Evolutionary conservation across 495 filamentous ascomycete species (phyloP).

Genomic region (Beverwykella pulmonaria): DNA sequence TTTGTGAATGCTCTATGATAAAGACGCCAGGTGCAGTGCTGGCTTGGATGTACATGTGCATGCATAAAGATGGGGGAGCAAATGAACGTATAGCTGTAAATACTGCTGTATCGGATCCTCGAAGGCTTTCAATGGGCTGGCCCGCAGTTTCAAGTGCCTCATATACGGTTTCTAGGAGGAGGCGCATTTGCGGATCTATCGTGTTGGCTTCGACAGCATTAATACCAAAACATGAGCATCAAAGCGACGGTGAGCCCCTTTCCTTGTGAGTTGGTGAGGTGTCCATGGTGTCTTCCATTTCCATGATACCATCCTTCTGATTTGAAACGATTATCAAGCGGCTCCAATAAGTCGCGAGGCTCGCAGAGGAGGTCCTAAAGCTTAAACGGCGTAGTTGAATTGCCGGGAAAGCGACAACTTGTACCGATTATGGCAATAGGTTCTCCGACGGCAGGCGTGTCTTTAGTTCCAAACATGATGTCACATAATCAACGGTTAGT

Average conservation of each 20-base stretch:
- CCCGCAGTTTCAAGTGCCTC: constrained; percentile 8
- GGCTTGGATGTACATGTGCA: no score
- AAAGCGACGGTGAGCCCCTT: neutral
- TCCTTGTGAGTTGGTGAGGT: neutral
- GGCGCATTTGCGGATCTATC: constrained; percentile 18
- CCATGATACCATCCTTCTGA: constrained; percentile 6
- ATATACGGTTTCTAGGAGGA: constrained; percentile 18
- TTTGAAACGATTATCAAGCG: constrained; percentile 26
- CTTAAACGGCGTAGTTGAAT: constrained; percentile 53
- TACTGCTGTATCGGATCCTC: constrained; percentile 5
- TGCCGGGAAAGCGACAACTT: constrained; percentile 63
- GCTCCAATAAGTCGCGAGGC: constrained; percentile 18
- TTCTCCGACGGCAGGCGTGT: no score
- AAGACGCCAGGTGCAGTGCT: neutral
- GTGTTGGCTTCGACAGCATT: constrained; percentile 2
- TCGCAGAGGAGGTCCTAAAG: constrained; percentile 56
- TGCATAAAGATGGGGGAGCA: no score
- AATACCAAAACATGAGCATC: constrained; percentile 10
- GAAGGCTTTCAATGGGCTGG: neutral
- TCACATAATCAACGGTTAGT: no score
- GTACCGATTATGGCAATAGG: constrained; percentile 66
- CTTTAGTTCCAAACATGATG: no score
- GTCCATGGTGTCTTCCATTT: constrained; percentile 29
- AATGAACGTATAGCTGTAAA: neutral
- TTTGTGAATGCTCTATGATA: neutral